Base-by-base conservation (phyloP, 2,329 filamentous ascomycete species). In the Didymosphaeria variabile region DNA sequence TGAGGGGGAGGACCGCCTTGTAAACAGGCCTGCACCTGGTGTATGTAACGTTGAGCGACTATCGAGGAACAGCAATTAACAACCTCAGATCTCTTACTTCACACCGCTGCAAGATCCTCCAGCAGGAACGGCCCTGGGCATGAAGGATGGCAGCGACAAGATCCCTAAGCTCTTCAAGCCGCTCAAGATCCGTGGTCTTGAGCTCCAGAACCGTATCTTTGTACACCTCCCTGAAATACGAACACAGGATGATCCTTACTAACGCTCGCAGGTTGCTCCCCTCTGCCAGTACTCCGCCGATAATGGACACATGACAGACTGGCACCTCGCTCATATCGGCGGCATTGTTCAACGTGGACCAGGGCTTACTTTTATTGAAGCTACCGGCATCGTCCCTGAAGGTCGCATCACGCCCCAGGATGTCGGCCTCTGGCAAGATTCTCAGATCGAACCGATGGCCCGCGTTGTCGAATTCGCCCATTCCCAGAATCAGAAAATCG, bases 341-440 rank as follows among this genome's bases (percentile, higher is more conserved):
- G 89, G 92, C 62, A 93, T 93, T 68, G 86, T 92, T 23, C 84
- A 90, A 60, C 88, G 90, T 58, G 94, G 94, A 13, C 89, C 91
- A 0, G 91, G 87, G 1, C 82, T 97, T 19, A 82, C 90, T 52
- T 87, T 93, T 61, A 83, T 94, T 59, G 94, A 97, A 80, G 92
- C 93, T 29, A 93, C 91, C 0, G 83, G 88, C 34, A 91, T 97
- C 0, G 83, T 87, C 10, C 80, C 91, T 6, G 88, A 94, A 67
- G 93, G 93, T 31, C 87, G 94, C 58, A 97, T 97, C 81, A 91
- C 91, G 0, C 92, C 93, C 1, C 84, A 94, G 75, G 91, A 94
- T 75, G 80, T 82, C 13, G 93, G 94, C 0, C 80, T 97, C 8
- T 97, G 93, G 94, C 84, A 90, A 64, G 94, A 97, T 76, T 88